Base-by-base conservation (phyloP, 2,329 filamentous ascomycete genomes). In the Trichophyton equinum region DNA sequence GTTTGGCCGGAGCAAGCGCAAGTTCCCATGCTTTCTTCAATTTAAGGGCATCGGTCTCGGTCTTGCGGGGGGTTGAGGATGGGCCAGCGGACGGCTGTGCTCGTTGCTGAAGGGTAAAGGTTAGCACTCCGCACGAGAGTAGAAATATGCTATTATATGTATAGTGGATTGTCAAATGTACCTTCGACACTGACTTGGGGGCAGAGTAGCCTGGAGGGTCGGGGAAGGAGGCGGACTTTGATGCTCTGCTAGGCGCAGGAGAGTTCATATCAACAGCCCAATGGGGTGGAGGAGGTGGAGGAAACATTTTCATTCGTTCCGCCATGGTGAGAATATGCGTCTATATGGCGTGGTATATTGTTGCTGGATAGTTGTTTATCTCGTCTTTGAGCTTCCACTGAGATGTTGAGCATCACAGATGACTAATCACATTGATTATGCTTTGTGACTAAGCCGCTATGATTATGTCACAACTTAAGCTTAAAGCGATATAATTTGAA, bases 11-110 rank as follows among this genome's bases (percentile, higher is more conserved):
- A 1, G 87, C 92, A 56, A 99, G 84, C 47, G 94, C 92, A 51
- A 99, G 83, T 75, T 99, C 94, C 94, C 94, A 99, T 0, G 94
- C 94, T 75, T 99, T 99, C 77, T 99, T 99, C 68, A 99, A 79
- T 80, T 97, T 97, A 65, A 99, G 80, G 22, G 87, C 91, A 73
- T 97, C 92, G 81, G 91, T 96, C 76, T 97, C 91, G 66, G 86
- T 36, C 51, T 62, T 63, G 22, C 46, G 61, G 15, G 60, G n/a
- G 27, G 75, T 1, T 49, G 87, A 86, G 36, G 87, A 87, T 63
- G 86, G 79, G 68, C 87, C 84, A 67, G 87, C 84, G 62, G 73
- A 80, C 65, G 63, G 73, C 70, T 71, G 70, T 67, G 70, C 68
- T 68, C 62, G 61, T 64, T 65, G 62, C 68, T 63, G 56, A 64